These are phyloP conservation scores for Aspergillus versicolor DNA, from an alignment of 2,329 filamentous ascomycete genomes.

Conservation along the genomic window DNA sequence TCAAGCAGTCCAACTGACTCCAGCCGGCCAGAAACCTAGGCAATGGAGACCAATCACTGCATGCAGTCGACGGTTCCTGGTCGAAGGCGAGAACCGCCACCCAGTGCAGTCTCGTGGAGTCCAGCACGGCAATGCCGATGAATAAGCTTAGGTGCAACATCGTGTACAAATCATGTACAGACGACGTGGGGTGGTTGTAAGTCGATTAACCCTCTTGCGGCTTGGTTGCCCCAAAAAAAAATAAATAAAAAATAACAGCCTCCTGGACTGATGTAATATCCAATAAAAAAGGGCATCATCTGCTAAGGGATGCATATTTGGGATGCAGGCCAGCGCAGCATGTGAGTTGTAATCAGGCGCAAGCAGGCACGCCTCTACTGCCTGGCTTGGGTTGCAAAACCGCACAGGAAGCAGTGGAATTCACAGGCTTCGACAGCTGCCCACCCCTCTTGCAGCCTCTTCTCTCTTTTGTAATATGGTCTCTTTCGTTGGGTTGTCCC, in stretches of 20 bases:
- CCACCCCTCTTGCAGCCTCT: constrained; percentile 10
- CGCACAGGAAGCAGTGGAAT: constrained; percentile 19
- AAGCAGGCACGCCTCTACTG: constrained; percentile 15
- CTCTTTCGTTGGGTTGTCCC: neutral
- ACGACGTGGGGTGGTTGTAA: constrained; percentile 2
- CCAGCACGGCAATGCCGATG: constrained; percentile 10
- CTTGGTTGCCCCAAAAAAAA: neutral
- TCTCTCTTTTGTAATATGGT: neutral
- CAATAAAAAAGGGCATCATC: constrained; percentile 12
- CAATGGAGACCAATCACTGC: constrained; percentile 20
- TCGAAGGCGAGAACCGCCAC: constrained; percentile 12
- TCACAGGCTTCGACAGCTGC: constrained; percentile 1
- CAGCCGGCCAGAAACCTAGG: constrained; percentile 19
- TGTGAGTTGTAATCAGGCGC: constrained; percentile 29
- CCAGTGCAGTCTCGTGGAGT: constrained; percentile 8
- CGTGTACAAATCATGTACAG: constrained; percentile 8
- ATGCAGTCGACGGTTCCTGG: constrained; percentile 13
- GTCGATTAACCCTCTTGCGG: constrained; percentile 12
- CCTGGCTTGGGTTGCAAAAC: constrained; percentile 18
- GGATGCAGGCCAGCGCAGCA: constrained; percentile 26
- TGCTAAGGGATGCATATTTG: constrained; percentile 13
- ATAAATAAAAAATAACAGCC: constrained; percentile 5
- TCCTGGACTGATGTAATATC: constrained; percentile 17
- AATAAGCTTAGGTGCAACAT: constrained; percentile 24
- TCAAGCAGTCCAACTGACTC: constrained; percentile 21